phyloP scores from a whole-genome alignment of 768 basidiomycete species.

The Paxillus rubicundulus region DNA sequence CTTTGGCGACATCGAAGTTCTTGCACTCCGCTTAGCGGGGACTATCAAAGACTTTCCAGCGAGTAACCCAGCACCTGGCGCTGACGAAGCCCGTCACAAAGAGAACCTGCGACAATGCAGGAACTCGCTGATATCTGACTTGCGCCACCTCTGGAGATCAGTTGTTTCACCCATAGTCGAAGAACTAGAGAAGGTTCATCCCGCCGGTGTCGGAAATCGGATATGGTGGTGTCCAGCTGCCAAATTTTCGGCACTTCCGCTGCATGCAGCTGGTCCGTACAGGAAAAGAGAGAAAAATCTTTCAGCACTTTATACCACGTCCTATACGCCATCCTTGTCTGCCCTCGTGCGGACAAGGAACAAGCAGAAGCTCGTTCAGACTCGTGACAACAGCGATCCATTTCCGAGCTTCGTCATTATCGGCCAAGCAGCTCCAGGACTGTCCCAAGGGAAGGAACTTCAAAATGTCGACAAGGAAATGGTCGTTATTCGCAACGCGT shows the following conservation, averaged over 20 bases:
- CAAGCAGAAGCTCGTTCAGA: background rate
- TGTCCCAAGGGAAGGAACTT: background rate
- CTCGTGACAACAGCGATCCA: background rate
- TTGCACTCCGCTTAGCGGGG: background rate
- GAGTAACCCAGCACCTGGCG: background rate
- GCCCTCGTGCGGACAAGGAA: slow-evolving; percentile 14
- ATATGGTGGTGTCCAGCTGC: slow-evolving; percentile 16
- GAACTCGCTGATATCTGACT: background rate
- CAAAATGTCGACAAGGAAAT: background rate
- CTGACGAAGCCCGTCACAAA: background rate
- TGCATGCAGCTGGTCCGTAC: slow-evolving; percentile 19
- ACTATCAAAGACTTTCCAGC: background rate
- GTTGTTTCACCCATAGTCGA: slow-evolving; percentile 16
- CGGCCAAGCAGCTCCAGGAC: slow-evolving; percentile 1
- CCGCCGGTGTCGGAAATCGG: background rate
- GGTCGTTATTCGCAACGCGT: background rate
- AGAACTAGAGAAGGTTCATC: slow-evolving; percentile 1
- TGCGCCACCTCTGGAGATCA: slow-evolving; percentile 18
- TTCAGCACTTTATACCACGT: slow-evolving; percentile 15
- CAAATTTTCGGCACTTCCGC: slow-evolving; percentile 9
- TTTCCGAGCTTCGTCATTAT: slow-evolving; percentile 1
- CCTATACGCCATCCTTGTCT: slow-evolving; percentile 20
- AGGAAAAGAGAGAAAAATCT: slow-evolving; percentile 2
- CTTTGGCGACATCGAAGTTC: background rate
- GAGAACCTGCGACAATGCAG: slow-evolving; percentile 1